These are phyloP conservation scores for Podaxis mareebaensis DNA, from an alignment of 768 basidiomycete species.

Conservation along the genomic window DNA sequence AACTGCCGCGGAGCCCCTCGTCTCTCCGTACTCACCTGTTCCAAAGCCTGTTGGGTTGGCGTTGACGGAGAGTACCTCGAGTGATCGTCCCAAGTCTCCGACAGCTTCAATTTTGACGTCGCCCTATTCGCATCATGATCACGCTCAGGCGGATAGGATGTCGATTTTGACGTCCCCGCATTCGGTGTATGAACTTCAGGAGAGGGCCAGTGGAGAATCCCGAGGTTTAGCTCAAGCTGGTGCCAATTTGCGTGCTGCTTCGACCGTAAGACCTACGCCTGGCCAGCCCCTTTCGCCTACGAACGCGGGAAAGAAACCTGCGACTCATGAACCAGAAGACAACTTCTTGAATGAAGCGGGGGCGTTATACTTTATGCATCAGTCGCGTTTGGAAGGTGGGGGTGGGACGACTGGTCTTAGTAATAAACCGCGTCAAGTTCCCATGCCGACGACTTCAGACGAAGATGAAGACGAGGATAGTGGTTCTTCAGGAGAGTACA, in stretches of 20 bases:
- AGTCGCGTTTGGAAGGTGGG: conserved; percentile 30
- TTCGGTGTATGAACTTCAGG: conserved; percentile 19
- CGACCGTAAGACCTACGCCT: neutral
- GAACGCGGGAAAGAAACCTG: neutral
- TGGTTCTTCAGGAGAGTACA: neutral
- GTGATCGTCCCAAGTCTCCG: conserved; percentile 18
- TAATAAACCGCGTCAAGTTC: conserved; percentile 12
- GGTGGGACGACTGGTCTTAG: conserved; percentile 15
- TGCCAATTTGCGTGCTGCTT: conserved; percentile 15
- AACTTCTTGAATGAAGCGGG: conserved; percentile 54
- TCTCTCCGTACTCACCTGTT: conserved; percentile 12
- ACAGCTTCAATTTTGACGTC: conserved; percentile 35
- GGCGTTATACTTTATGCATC: conserved; percentile 70
- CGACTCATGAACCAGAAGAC: conserved; percentile 28
- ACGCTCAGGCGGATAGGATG: conserved; percentile 15
- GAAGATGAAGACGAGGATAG: conserved; percentile 31
- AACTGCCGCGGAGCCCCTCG: neutral
- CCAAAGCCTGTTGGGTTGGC: neutral
- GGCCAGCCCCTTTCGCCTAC: neutral
- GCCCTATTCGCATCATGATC: conserved; percentile 26
- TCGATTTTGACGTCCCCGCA: conserved; percentile 37
- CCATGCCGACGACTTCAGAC: conserved; percentile 28
- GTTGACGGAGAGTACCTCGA: conserved; percentile 6
- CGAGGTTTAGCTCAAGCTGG: conserved; percentile 16
- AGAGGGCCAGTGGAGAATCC: conserved; percentile 17